Evolutionary conservation across 1,284 basidiomycete genomes (phyloP), one percentile per base, ranked within the genome.

Genomic region (Irpex rosettiformis): DNA sequence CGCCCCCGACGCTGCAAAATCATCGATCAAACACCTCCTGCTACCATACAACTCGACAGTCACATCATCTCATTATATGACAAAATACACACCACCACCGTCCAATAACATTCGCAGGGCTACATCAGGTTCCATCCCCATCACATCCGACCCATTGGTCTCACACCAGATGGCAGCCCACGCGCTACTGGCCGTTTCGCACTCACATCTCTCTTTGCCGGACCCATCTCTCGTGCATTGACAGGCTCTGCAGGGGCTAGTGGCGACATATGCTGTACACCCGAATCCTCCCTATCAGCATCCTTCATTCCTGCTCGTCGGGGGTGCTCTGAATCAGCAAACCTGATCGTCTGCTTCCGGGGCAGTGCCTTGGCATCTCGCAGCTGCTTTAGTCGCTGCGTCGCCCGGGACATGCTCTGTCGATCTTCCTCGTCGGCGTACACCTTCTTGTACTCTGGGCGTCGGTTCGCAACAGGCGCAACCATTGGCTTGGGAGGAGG

Each of bases 371-470:
- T 84, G 47, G 78, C 79, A 62, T 84, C 81, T 33, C 84, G 75
- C 45, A 85, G 65, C 29, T 79, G 80, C 62, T 77, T 81, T 48
- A 85, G 70, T 22, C 82, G 77, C 24, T 58, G 60, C 25, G 56
- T 28, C 3, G 60, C 60, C 5, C 54, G 40, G 21, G 60, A 61
- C 55, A 58, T 52, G 3, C 43, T 24, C 29, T 25, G 37, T 29
- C 29, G 37, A 11, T 45, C 40, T n/a, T 53, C 57, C 3, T 77
- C 75, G 65, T 75, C 79, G 4, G 77, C 75, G n/a, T 69, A 33
- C 18, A 18, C 6, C 56, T 57, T 51, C 33, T 24, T 51, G 37
- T 57, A 51, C 25, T 51, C 48, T 6, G 48, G 48, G 1, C 56
- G 33, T 42, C 33, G 22, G n/a, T 27, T 51, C n/a, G 52, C 21